Base-by-base conservation (phyloP, 495 filamentous ascomycete genomes). In the Neurospora intermedia region DNA sequence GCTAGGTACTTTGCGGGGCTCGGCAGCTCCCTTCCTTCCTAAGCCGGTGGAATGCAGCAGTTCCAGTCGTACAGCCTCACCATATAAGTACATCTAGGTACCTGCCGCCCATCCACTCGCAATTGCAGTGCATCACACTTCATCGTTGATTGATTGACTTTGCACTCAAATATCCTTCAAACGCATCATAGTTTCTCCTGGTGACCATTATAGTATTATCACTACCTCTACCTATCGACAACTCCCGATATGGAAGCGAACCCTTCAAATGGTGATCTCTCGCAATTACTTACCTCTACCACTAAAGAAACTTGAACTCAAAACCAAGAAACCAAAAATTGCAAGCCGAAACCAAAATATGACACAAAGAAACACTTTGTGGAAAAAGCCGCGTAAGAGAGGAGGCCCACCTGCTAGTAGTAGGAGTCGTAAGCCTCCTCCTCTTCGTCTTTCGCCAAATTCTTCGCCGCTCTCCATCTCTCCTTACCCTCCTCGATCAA, bases 1-100 rank as follows among this genome's bases (percentile, higher is more conserved):
- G 88, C 77, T 20, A n/a, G n/a, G n/a, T n/a, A 74, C 78, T 41
- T 72, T 71, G 73, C 74, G 69, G 66, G 73, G 27, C 27, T 31
- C 27, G 27, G 27, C 27, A 31, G 27, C 27, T 31, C 27, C 27
- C 27, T 31, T 31, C 27, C 27, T 31, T 31, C 27, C 27, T 31
- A 31, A 31, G 27, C 27, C 27, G 27, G 27, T 31, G 27, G 27
- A 31, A 31, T 2, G 27, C 27, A 31, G 27, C 27, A 31, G 27
- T 31, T 2, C 27, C 27, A 31, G 27, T 31, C 27, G 27, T 31
- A 31, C 2, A 31, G 3, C 3, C 27, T 31, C 27, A 2, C 27
- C 27, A 31, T 31, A 31, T 31, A 31, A 31, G 27, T 31, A 31
- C 2, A n/a, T n/a, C n/a, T n/a, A 31, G 27, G 27, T 31, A 31